Conservation (phyloP, 2,329 filamentous ascomycete species). For the Mollisiaceae sp. region DNA sequence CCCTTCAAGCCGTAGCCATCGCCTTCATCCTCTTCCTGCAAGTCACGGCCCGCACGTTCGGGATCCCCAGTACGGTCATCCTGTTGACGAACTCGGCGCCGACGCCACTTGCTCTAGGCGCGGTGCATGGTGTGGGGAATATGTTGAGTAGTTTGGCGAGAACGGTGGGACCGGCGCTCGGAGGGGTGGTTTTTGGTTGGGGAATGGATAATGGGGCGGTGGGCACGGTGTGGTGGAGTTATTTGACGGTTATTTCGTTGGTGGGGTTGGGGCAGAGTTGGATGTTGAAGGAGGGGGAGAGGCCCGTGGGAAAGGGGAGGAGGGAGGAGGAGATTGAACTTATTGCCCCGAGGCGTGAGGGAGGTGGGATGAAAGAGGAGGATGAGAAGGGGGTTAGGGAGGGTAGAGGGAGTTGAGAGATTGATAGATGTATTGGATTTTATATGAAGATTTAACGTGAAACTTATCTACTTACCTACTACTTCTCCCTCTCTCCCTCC, state of each 20-base stretch:
- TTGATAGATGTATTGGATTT: not conserved
- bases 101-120: constrained; percentile 59
- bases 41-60: constrained; percentile 75
- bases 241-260: constrained; percentile 43
- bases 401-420: not conserved
- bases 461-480: not conserved
- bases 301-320: constrained; percentile 25
- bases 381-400: not conserved
- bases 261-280: constrained; percentile 44
- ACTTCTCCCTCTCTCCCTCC: no score
- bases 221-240: constrained; percentile 40
- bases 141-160: constrained; percentile 54
- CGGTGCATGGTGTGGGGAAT: constrained; percentile 58
- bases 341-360: not conserved
- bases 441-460: not conserved
- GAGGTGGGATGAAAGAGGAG: not conserved
- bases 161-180: constrained; percentile 56
- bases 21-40: constrained; percentile 68
- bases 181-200: constrained; percentile 45
- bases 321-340: constrained; percentile 19
- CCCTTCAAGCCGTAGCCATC: constrained; percentile 57
- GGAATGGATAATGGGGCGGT: constrained; percentile 40
- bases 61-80: constrained; percentile 62
- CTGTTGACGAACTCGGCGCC: constrained; percentile 64
- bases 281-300: constrained; percentile 29